A percentile compares a stretch with the other conserved stretches of the same genome.
These are phyloP conservation scores for Phanerochaete sordida DNA, from an alignment of 768 basidiomycete species.

Conservation along the genomic window DNA sequence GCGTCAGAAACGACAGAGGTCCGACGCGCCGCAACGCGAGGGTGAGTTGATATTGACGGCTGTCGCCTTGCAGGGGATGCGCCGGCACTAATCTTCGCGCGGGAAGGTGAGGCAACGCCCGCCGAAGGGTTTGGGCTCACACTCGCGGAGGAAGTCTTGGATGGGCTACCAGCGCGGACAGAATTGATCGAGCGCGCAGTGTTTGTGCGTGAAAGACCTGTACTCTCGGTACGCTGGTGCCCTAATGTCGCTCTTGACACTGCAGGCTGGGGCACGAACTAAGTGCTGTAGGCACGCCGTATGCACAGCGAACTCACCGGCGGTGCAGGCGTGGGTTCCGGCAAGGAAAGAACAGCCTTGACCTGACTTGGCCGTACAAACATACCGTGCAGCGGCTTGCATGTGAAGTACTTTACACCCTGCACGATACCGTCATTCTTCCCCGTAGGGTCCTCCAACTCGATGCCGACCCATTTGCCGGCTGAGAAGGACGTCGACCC, in stretches of 20 bases:
- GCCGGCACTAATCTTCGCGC: constrained; percentile 16
- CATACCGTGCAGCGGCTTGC: constrained; percentile 73
- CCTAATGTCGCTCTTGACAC: constrained; percentile 33
- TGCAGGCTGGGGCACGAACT: constrained; percentile 12
- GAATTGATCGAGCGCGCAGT: constrained; percentile 35
- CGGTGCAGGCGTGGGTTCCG: constrained; percentile 15
- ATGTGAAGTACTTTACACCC: constrained; percentile 78
- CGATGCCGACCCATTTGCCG: constrained; percentile 96
- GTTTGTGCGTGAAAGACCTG: constrained; percentile 21
- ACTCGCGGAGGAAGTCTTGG: constrained; percentile 36
- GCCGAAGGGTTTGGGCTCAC: constrained; percentile 21
- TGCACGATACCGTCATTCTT: constrained; percentile 95
- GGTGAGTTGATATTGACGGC: constrained; percentile 41
- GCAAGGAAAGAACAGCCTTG: constrained; percentile 38
- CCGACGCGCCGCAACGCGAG: constrained; percentile 47
- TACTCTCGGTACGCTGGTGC: constrained; percentile 63
- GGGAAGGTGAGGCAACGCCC: constrained; percentile 20
- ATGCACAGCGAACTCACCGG: constrained; percentile 9
- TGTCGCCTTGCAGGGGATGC: constrained; percentile 58
- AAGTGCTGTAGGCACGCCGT: not conserved
- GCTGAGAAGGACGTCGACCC: constrained; percentile 80
- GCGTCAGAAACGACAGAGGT: constrained; percentile 35
- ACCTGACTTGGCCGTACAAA: constrained; percentile 89
- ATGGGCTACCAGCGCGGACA: constrained; percentile 65
- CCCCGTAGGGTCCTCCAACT: constrained; percentile 76